Conservation (phyloP, 148 eudicot genomes). For the Chenopodium formosanum region DNA sequence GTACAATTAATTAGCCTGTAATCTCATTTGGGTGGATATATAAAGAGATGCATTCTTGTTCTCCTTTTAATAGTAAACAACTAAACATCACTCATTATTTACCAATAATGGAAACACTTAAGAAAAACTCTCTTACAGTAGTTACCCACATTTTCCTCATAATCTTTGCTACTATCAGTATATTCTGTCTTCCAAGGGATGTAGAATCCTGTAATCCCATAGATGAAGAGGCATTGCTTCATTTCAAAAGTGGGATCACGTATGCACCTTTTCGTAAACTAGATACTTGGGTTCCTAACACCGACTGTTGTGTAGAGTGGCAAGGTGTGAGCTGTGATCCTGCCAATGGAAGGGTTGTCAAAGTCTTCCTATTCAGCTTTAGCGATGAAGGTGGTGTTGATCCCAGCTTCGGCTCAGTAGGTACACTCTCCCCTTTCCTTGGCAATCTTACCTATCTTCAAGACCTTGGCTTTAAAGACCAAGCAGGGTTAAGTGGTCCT, state of each 20-base stretch:
- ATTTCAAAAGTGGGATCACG: conserved; percentile 46
- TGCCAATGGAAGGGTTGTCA: conserved; percentile 47
- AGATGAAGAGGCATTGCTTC: conserved; percentile 57
- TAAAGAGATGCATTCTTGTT: too few relatives aligned
- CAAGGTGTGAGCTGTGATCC: conserved; percentile 53
- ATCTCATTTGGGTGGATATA: too few relatives aligned
- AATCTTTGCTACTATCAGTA: background rate
- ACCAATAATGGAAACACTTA: conserved; percentile 7
- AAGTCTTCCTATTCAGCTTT: conserved; percentile 9
- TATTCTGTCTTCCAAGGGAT: background rate
- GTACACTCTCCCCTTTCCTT: conserved; percentile 66
- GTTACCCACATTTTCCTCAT: conserved; percentile 9
- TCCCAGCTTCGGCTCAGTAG: conserved; percentile 12
- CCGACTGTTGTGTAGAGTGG: conserved; percentile 74
- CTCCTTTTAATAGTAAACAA: conserved; percentile 7
- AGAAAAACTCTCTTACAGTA: background rate
- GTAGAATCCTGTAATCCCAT: conserved; percentile 43
- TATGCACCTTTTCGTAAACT: conserved; percentile 34
- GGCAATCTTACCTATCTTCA: conserved; percentile 52
- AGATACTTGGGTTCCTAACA: conserved; percentile 44
- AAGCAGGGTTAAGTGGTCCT: conserved; percentile 38
- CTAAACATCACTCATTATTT: background rate
- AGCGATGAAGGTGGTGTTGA: too few relatives aligned
- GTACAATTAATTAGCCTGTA: background rate
- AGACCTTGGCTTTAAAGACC: conserved; percentile 51